These are phyloP conservation scores for Trichosporon asahii DNA, from an alignment of 1,284 basidiomycete species.

Conservation along the genomic window DNA sequence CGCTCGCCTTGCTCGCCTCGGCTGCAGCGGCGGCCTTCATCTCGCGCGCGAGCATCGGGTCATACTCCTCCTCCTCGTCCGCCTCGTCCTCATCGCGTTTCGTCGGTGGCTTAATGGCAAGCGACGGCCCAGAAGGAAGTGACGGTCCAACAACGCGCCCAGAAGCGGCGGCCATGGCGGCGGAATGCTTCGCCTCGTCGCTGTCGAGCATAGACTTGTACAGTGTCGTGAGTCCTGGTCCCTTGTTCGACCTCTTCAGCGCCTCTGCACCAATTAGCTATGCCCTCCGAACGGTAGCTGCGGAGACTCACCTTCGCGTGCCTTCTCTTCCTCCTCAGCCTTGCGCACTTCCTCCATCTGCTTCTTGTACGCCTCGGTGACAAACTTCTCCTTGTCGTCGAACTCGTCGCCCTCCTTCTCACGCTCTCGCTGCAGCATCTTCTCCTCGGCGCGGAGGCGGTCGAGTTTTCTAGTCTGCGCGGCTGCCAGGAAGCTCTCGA, in stretches of 20 bases:
- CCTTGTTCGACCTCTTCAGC: constrained; percentile 54
- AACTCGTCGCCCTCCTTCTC: constrained; percentile 93
- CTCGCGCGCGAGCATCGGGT: constrained; percentile 43
- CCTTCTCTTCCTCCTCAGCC: constrained; percentile 86
- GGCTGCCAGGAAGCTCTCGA: constrained; percentile 71
- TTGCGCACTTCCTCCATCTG: constrained; percentile 88
- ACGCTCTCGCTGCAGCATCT: constrained; percentile 91
- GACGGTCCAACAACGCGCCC: constrained; percentile 58
- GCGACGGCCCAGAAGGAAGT: constrained; percentile 52
- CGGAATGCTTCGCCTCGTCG: constrained; percentile 74
- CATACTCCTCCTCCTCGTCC: constrained; percentile 48
- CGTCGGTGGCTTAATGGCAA: constrained; percentile 29
- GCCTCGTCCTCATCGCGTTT: constrained; percentile 25
- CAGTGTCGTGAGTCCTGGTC: constrained; percentile 78
- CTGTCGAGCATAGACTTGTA: constrained; percentile 79
- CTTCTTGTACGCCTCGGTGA: constrained; percentile 94
- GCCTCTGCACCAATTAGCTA: constrained; percentile 57
- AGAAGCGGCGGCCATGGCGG: constrained; percentile 65
- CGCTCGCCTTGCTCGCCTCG: constrained; percentile 44
- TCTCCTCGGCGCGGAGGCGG: constrained; percentile 92
- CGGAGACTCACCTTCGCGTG: constrained; percentile 67
- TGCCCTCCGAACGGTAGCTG: neutral
- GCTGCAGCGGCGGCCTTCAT: neutral
- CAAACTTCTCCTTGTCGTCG: constrained; percentile 90
- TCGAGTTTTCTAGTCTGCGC: constrained; percentile 85